phyloP scores from a whole-genome alignment of 306 rosid species.

The Acacia melanoxylon region DNA sequence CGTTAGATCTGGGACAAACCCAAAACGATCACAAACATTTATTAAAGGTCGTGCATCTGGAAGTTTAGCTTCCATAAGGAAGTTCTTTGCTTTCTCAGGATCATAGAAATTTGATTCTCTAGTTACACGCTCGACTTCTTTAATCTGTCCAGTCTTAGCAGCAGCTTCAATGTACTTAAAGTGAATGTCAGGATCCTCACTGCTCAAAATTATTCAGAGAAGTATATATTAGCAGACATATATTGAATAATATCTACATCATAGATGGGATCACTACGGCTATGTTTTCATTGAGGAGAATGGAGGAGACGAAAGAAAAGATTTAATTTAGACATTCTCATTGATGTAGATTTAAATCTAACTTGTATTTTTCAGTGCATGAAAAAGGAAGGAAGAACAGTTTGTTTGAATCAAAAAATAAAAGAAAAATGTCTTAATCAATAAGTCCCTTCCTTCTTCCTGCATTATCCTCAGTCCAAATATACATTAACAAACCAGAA shows the following conservation, averaged over 20 bases:
- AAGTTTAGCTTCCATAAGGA: conserved; percentile 96
- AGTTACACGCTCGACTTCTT: conserved; percentile 98
- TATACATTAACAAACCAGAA: not conserved
- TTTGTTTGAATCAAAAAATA: not conserved
- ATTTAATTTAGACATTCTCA: not conserved
- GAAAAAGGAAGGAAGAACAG: not conserved
- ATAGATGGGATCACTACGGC: conserved; percentile 1
- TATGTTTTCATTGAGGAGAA: not conserved
- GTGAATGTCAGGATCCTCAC: conserved; percentile 99
- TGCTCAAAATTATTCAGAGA: conserved; percentile 44
- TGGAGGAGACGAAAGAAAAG: not conserved
- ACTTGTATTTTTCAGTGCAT: not conserved
- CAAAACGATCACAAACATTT: conserved; percentile 98
- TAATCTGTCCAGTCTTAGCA: conserved; percentile 98
- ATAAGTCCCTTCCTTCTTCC: not conserved
- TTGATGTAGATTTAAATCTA: not conserved
- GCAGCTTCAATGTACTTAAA: conserved; percentile 99
- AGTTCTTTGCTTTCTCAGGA: conserved; percentile 94
- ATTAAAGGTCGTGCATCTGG: conserved; percentile 98
- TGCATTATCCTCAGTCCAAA: not conserved
- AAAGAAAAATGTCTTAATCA: not conserved
- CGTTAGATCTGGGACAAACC: conserved; percentile 98
- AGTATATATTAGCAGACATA: conserved; percentile 26
- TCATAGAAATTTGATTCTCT: conserved; percentile 98
- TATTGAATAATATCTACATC: conserved; percentile 3